Evolutionary conservation across 2,329 filamentous ascomycete genomes (phyloP), one percentile per base, ranked within the genome.

Genomic region (Ophiostoma novo-ulmi): DNA sequence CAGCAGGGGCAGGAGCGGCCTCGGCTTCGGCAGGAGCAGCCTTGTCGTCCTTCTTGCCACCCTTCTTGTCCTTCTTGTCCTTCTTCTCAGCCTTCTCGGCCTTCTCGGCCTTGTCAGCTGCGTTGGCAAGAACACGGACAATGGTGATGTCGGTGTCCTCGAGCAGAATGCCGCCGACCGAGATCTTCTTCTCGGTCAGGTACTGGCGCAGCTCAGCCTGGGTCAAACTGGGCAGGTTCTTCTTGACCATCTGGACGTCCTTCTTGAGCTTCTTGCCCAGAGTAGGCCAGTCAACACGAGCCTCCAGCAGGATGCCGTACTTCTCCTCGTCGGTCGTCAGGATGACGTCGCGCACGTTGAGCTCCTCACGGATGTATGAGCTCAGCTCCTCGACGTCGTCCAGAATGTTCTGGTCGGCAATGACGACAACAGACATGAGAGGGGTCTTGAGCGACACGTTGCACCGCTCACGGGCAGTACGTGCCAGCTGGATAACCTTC

Each of bases 251-350:
- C 74, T 89, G 88, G 74, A 93, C 92, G 77, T 97, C 94, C 81
- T 97, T 97, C 85, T 97, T 97, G 75, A 98, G 86, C 83, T 98
- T 98, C 87, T 97, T 97, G 74, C 95, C 95, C 20, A 99, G 85
- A 1, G 92, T 91, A 17, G 95, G 93, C 91, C 95, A 97, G 80
- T 99, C 95, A 8, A 93, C 94, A 55, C 87, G 88, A 20, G 94
- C 92, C 73, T 91, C 93, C 81, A 97, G 97, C 78, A 95, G 90
- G 65, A 99, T 93, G 70, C 93, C 92, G 82, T 97, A 97, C 78
- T 91, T 92, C 70, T 88, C 90, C 81, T 98, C 95, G 74, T 98
- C 93, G 8, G 87, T 89, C 2, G 92, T 93, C 69, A 97, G 85
- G 13, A 97, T 83, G 38, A 98, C 83, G 73, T 97, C 92, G 73